Conservation (phyloP, 441 rosid species). For the Viola pubescens region DNA sequence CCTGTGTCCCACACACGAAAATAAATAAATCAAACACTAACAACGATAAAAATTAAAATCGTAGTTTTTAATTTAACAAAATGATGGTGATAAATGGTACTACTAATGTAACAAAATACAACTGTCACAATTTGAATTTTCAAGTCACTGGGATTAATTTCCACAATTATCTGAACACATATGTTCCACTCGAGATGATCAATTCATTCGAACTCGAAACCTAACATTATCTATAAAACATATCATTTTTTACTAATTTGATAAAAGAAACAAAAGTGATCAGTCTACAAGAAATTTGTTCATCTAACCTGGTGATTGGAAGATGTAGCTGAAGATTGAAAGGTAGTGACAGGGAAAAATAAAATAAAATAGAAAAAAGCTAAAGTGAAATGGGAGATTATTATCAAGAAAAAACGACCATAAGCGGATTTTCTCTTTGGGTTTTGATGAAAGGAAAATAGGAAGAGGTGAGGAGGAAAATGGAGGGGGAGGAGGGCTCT, state of each 20-base stretch:
- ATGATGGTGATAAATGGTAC: background rate
- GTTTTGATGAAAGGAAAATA: background rate
- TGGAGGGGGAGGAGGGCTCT: conserved; percentile 1
- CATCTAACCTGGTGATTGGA: background rate
- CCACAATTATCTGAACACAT: background rate
- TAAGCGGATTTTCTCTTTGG: background rate
- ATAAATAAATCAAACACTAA: too few relatives aligned
- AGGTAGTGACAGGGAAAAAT: too few relatives aligned
- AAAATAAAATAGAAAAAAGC: too few relatives aligned
- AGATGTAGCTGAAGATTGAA: background rate
- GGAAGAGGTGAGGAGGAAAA: background rate
- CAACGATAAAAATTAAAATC: too few relatives aligned
- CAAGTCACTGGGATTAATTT: background rate
- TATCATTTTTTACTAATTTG: background rate
- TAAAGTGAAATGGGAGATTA: background rate
- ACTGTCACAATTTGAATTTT: too few relatives aligned
- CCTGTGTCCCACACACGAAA: background rate
- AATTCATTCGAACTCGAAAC: background rate
- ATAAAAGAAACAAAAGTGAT: background rate
- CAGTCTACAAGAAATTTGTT: background rate
- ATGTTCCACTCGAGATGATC: background rate
- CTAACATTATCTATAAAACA: background rate
- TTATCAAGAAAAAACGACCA: background rate
- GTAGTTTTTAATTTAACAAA: background rate
- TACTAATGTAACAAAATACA: background rate